phyloP scores from a whole-genome alignment of 179 eudicot genomes.

The Silene noctiflora region DNA sequence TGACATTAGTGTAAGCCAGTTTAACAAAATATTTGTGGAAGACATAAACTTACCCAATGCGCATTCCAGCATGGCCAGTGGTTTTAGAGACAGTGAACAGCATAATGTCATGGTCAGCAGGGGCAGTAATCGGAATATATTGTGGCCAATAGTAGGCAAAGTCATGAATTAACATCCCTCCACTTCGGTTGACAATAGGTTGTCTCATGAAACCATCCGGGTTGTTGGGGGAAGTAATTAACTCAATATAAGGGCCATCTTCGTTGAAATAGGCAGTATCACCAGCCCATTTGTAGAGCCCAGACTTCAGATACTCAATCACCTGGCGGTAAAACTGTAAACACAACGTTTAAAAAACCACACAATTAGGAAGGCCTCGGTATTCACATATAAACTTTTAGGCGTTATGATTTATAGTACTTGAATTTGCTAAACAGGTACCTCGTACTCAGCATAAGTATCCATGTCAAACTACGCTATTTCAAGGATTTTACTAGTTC shows the following conservation, averaged over 20 bases:
- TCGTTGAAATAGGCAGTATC: constrained; percentile 52
- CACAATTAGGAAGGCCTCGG: not conserved
- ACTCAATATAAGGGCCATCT: constrained; percentile 74
- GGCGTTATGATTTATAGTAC: not conserved
- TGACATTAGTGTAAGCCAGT: not conserved
- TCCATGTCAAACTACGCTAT: not conserved
- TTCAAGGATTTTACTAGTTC: too few species aligned
- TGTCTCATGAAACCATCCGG: constrained; percentile 77
- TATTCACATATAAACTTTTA: not conserved
- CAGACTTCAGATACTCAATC: constrained; percentile 70
- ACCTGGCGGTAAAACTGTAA: constrained; percentile 74
- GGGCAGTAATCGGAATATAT: constrained; percentile 65
- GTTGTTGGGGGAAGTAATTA: constrained; percentile 92
- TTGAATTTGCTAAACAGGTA: not conserved
- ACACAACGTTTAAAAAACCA: not conserved
- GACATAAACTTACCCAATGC: constrained; percentile 58
- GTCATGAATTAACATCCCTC: constrained; percentile 70
- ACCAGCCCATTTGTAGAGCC: constrained; percentile 81
- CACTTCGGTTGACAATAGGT: constrained; percentile 51
- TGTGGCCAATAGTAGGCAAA: constrained; percentile 97
- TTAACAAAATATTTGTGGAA: not conserved
- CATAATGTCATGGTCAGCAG: constrained; percentile 76
- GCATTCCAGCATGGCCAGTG: constrained; percentile 91
- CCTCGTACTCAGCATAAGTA: not conserved
- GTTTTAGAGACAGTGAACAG: constrained; percentile 77